phyloP scores from a whole-genome alignment of 75 land plant genomes.

The Pinus tabuliformis region DNA sequence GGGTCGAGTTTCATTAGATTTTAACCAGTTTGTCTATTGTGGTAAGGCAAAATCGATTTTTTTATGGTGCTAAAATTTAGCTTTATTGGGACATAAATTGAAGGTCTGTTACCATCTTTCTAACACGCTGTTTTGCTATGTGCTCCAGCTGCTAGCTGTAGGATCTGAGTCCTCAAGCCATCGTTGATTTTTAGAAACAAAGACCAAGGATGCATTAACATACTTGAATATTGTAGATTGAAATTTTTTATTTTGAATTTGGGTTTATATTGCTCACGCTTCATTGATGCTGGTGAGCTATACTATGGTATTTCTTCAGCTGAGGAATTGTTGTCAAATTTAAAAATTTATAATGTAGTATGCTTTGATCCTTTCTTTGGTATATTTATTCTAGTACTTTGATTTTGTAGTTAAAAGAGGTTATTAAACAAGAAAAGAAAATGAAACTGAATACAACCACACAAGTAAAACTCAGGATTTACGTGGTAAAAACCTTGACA shows the following conservation, averaged over 20 bases:
- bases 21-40: constrained; percentile 82
- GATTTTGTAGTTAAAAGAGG: background rate
- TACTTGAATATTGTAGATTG: background rate
- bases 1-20: constrained; percentile 70
- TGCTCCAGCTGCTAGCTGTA: constrained; percentile 10
- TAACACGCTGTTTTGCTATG: background rate
- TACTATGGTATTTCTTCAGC: background rate
- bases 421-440: no score
- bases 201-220: background rate
- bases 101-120: background rate
- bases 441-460: no score
- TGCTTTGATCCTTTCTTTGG: background rate
- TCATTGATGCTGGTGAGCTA: background rate
- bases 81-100: background rate
- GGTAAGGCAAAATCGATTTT: constrained; percentile 39
- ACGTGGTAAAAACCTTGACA: no score
- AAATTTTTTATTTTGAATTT: background rate
- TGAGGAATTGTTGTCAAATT: background rate
- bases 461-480: no score
- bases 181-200: background rate
- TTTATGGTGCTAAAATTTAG: background rate
- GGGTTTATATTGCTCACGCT: background rate
- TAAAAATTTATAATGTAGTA: background rate
- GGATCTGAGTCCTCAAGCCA: constrained; percentile 2
- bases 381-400: background rate